These are phyloP conservation scores for Setaria italica DNA, from an alignment of 202 grass and related monocot genomes.

Conservation along the genomic window DNA sequence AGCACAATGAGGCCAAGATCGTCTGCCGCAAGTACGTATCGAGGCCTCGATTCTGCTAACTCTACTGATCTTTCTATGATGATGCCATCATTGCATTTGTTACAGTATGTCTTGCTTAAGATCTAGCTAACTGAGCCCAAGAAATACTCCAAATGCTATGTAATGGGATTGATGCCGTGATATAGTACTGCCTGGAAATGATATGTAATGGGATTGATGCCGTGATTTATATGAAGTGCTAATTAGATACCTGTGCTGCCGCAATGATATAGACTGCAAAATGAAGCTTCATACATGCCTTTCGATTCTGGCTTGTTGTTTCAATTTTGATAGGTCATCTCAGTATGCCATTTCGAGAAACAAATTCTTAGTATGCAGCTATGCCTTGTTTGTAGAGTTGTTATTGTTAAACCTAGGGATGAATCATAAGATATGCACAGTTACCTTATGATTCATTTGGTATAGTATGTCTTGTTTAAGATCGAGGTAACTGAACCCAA, in stretches of 20 bases:
- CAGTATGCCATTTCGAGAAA: no score
- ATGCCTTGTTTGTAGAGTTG: not conserved
- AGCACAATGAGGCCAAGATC: conserved; percentile 34
- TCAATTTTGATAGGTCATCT: no score
- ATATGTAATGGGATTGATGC: not conserved
- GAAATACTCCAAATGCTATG: not conserved
- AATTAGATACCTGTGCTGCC: no score
- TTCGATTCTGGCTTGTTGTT: not conserved
- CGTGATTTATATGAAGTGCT: not conserved
- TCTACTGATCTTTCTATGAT: no score
- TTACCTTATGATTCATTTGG: no score
- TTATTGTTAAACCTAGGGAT: not conserved
- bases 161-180: not conserved
- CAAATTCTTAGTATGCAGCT: no score
- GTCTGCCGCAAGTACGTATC: conserved; percentile 53
- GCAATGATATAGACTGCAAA: not conserved
- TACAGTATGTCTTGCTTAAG: not conserved
- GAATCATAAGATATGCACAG: not conserved
- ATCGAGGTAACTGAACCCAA: no score
- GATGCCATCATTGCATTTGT: no score
- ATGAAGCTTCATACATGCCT: not conserved
- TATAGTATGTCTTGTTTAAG: no score
- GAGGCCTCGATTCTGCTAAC: no score
- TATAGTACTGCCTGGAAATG: not conserved
- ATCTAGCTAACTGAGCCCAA: not conserved